phyloP scores from a whole-genome alignment of 495 filamentous ascomycete species.

The Lineolata rhizophorae region DNA sequence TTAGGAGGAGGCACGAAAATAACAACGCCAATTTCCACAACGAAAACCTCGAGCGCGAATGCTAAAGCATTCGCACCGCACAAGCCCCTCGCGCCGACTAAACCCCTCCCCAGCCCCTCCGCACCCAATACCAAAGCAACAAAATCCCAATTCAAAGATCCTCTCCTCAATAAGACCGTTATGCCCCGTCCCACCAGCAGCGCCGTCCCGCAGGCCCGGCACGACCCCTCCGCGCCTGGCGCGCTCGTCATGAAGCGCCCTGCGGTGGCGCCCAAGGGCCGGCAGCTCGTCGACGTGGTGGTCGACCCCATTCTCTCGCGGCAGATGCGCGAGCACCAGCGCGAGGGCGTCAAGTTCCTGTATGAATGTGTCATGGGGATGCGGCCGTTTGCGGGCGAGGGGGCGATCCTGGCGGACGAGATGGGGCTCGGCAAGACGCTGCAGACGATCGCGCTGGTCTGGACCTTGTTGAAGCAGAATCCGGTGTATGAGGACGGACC shows the following conservation, averaged over 20 bases:
- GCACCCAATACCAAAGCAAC: constrained; percentile 6
- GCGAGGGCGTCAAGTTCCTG: constrained; percentile 54
- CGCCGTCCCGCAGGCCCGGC: constrained; percentile 33
- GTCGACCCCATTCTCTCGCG: constrained; percentile 49
- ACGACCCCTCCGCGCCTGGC: constrained; percentile 36
- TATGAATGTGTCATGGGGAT: constrained; percentile 79
- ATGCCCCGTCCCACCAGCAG: constrained; percentile 20
- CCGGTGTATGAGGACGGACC: constrained; percentile 37
- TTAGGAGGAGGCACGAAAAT: constrained; percentile 13
- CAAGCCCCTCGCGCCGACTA: background rate
- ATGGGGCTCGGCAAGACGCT: constrained; percentile 70
- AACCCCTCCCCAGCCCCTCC: background rate
- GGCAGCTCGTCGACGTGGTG: constrained; percentile 57
- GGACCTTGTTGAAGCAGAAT: constrained; percentile 68
- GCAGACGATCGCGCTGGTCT: constrained; percentile 57
- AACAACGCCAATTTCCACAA: background rate
- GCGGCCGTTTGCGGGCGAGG: constrained; percentile 44
- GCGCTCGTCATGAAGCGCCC: constrained; percentile 54
- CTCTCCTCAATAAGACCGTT: constrained; percentile 31
- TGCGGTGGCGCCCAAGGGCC: constrained; percentile 31
- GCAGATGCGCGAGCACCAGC: constrained; percentile 51
- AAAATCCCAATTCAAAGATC: constrained; percentile 32
- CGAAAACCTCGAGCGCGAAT: background rate
- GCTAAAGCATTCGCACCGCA: background rate
- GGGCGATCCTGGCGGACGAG: constrained; percentile 61